A percentile compares a stretch with the other conserved stretches of the same genome.
Conservation (phyloP, 257 asterid genomes). For the Handroanthus guayacan region DNA sequence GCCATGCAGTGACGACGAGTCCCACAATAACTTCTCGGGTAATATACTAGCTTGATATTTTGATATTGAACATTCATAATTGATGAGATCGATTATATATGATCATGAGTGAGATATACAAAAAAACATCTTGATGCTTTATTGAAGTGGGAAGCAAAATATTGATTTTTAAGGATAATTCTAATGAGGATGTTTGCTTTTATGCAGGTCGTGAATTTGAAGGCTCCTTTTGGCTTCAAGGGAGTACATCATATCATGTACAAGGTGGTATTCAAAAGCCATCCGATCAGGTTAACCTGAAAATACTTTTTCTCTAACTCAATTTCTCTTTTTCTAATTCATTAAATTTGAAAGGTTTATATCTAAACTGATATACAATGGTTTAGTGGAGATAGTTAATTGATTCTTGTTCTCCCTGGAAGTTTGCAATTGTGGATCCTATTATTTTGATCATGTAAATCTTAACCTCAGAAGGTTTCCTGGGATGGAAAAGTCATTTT, state of each 20-base stretch:
- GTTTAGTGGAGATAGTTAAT: constrained; percentile 18
- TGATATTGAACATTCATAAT: not conserved
- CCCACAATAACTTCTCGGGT: constrained; percentile 35
- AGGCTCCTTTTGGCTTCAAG: constrained; percentile 51
- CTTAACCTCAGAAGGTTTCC: constrained; percentile 28
- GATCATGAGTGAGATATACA: not conserved
- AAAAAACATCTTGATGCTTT: not conserved
- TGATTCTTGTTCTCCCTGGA: not conserved
- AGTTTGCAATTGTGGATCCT: constrained; percentile 17
- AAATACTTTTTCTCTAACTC: constrained; percentile 10
- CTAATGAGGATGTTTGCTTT: constrained; percentile 30
- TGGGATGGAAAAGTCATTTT: not conserved
- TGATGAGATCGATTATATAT: constrained; percentile 8
- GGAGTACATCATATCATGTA: constrained; percentile 41
- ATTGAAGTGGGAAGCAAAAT: not conserved
- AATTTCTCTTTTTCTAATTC: constrained; percentile 23
- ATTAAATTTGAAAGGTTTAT: constrained; percentile 7
- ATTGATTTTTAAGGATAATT: constrained; percentile 3
- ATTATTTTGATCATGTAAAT: constrained; percentile 23
- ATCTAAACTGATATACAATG: constrained; percentile 18
- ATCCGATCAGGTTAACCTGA: constrained; percentile 52
- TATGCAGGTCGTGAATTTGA: constrained; percentile 56
- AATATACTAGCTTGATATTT: constrained; percentile 32
- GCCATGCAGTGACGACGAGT: constrained; percentile 29
- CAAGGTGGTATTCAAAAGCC: constrained; percentile 45